Evolutionary conservation across 331 rosid species (phyloP).

Genomic region (Ulmus americana): DNA sequence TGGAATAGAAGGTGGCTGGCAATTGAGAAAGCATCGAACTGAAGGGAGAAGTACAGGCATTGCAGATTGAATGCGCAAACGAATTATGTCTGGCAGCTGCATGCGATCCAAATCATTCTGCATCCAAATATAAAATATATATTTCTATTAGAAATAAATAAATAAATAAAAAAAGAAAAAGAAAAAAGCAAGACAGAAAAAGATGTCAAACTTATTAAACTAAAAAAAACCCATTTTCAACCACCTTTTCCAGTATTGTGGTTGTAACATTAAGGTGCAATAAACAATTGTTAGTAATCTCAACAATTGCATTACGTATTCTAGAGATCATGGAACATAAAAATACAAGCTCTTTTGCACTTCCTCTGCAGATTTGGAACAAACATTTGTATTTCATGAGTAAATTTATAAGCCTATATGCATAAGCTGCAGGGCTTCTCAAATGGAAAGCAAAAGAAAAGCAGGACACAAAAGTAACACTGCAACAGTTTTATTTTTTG

Average conservation of each 20-base stretch:
- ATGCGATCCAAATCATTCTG: conserved; percentile 79
- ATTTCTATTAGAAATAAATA: conserved; percentile 14
- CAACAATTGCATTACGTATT: background rate
- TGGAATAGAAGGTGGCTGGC: conserved; percentile 76
- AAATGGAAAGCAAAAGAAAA: background rate
- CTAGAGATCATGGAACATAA: background rate
- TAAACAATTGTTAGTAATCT: background rate
- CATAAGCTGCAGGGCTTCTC: too few species aligned
- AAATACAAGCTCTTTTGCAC: background rate
- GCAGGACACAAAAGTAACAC: background rate
- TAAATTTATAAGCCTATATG: too few species aligned
- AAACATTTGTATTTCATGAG: background rate
- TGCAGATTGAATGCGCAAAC: conserved; percentile 93
- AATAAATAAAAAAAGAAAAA: too few species aligned
- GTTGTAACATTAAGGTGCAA: background rate
- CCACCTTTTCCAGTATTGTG: background rate
- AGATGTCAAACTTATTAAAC: background rate
- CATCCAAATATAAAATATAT: conserved; percentile 14
- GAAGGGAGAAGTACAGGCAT: conserved; percentile 70
- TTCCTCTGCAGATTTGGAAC: background rate
- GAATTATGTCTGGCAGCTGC: conserved; percentile 75
- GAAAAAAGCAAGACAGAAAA: background rate
- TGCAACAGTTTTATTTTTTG: background rate
- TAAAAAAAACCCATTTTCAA: background rate
- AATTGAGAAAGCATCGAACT: conserved; percentile 48